Evolutionary conservation across 2,329 filamentous ascomycete species (phyloP), one percentile per base, ranked within the genome.

Genomic region (Cordyceps javanica): DNA sequence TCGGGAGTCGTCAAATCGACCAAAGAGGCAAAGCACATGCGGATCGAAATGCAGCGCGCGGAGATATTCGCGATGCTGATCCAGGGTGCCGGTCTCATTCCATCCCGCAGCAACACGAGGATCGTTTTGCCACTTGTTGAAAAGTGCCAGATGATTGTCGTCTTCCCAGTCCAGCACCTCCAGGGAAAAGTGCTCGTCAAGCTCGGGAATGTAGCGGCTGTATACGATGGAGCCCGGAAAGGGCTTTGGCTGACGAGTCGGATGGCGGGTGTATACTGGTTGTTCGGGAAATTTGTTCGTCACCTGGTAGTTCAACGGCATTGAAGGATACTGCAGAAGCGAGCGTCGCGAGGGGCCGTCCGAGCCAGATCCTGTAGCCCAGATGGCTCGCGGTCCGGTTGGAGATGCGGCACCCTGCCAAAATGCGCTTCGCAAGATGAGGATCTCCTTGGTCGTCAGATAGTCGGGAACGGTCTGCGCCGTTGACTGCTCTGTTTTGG

Each of bases 101-200:
- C 88, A 91, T 5, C 87, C 87, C 64, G 83, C 79, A 23, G 87
- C 86, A 45, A 91, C 88, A 57, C 88, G 86, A 38, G 88, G 88
- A 67, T 91, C 88, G 67, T 91, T 91, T 71, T 91, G 88, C 88
- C 88, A 91, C 41, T 75, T 77, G 72, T 91, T 83, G 76, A 91
- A 91, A 9, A 89, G 76, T 23, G 75, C 70, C 50, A 91, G 70
- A 70, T 91, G 87, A 60, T 78, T 75, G 0, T 75, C 66, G 66
- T 88, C 75, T 49, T 75, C 65, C 72, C 81, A 87, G 69, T 91
- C 84, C 1, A 91, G 76, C 10, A 82, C 85, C 46, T 86, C 76
- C 71, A 91, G 85, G 59, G 85, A 88, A 69, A 91, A 91, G 66
- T 82, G 86, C 75, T 91, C 84, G 58, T 84, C 77, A 38, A 91